Percentiles rank a stretch among this genome's conserved stretches.
Conservation (phyloP, 306 rosid species). For the Quercus robur region DNA sequence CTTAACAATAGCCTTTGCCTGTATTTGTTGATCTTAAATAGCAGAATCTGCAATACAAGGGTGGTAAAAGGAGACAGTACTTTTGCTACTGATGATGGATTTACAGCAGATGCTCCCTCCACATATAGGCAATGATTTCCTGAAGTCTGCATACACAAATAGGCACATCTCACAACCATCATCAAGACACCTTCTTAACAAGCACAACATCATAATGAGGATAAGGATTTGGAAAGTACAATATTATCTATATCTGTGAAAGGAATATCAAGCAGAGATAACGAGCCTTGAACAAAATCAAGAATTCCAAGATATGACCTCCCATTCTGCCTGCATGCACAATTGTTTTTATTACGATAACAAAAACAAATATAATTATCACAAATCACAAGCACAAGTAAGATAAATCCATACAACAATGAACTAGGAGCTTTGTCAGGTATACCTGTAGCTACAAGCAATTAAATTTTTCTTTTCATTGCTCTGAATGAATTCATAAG, state of each 20-base stretch:
- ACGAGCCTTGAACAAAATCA: conserved; percentile 55
- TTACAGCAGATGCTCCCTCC: conserved; percentile 82
- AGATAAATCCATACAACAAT: background rate
- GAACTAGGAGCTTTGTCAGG: conserved; percentile 6
- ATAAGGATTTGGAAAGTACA: conserved; percentile 41
- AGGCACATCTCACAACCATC: conserved; percentile 12
- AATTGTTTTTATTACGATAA: background rate
- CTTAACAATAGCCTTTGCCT: background rate
- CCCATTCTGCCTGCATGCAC: conserved; percentile 69
- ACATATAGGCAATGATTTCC: conserved; percentile 57
- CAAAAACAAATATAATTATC: background rate
- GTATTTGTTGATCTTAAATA: background rate
- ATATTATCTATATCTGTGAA: conserved; percentile 81
- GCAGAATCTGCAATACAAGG: background rate
- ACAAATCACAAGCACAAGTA: background rate
- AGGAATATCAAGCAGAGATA: conserved; percentile 68
- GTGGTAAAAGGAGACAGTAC: conserved; percentile 20
- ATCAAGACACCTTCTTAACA: conserved; percentile 6
- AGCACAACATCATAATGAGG: conserved; percentile 1
- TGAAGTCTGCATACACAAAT: conserved; percentile 48
- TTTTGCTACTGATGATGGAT: conserved; percentile 81
- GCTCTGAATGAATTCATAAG: conserved; percentile 67
- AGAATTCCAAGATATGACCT: conserved; percentile 82
- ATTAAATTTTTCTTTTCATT: conserved; percentile 38
- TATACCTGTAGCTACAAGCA: conserved; percentile 88